Base-by-base conservation (phyloP, 768 basidiomycete genomes). In the Dendrothele bispora region DNA sequence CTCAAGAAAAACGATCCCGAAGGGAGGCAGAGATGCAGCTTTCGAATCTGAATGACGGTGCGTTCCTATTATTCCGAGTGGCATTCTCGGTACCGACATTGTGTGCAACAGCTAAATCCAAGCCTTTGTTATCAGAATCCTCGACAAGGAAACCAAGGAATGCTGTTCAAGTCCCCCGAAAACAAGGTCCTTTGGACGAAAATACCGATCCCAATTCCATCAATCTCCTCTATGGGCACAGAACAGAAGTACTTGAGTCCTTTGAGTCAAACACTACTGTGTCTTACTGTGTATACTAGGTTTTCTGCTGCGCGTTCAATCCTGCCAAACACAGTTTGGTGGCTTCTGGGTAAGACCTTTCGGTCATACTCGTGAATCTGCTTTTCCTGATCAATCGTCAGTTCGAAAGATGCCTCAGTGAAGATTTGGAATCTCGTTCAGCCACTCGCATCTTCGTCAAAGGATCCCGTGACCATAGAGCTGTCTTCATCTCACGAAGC, bases 271-370 rank as follows among this genome's bases (percentile, higher is more conserved):
- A 50, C 52, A 57, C 14, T 36, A 51, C 45, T 24, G 21, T 18
- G 26, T 51, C 32, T 45, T 24, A 44, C 21, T 46, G 22, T 24
- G 18, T 38, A 25, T 32, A n/a, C 17, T 47, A 91, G 88, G 86
- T 92, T 6, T 92, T 91, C 46, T 82, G 88, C 5, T 88, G 87
- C 46, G 79, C 84, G 4, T 92, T 87, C 74, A 91, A 88, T 64
- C 88, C 90, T 11, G 71, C 66, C 29, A 69, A 75, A 27, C 70
- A 69, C 25, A 72, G 77, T 30, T 57, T 82, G n/a, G 65, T 92
- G 15, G 86, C 86, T 18, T 82, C 88, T 24, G 90, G 90, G 88
- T 89, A 63, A 51, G 80, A 56, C 32, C 41, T 40, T 48, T 8
- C 43, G 37, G 34, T 26, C n/a, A 40, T 49, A 11, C 39, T 17